These are phyloP conservation scores for Populus hybrid DNA, from an alignment of 441 rosid genomes.

Conservation along the genomic window DNA sequence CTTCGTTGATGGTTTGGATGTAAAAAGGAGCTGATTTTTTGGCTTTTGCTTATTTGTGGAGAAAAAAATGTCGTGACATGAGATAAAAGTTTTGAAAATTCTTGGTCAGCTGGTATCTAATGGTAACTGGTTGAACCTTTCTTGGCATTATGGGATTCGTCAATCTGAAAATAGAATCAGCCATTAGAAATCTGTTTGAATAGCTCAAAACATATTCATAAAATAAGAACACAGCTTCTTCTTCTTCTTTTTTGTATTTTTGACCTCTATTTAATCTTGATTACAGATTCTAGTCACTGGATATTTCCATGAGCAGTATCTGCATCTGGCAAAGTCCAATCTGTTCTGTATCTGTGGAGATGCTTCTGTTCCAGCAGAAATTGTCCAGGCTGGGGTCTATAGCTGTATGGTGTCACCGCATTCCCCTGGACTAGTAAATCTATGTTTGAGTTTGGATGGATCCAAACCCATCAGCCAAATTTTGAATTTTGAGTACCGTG, in stretches of 20 bases:
- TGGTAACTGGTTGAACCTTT: background rate
- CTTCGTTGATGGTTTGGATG: background rate
- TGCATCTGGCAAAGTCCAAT: slow-evolving; percentile 55
- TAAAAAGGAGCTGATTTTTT: background rate
- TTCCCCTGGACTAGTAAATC: slow-evolving; percentile 64
- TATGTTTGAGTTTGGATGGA: slow-evolving; percentile 78
- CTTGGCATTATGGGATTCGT: background rate
- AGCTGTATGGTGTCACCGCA: slow-evolving; percentile 74
- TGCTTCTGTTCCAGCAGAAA: slow-evolving; percentile 51
- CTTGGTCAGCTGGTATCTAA: background rate
- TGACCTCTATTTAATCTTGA: slow-evolving; percentile 16
- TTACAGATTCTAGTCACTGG: slow-evolving; percentile 88
- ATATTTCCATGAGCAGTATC: slow-evolving; percentile 58
- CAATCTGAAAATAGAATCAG: background rate
- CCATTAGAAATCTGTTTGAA: background rate
- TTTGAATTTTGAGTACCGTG: slow-evolving; percentile 69
- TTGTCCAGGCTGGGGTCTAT: slow-evolving; percentile 82
- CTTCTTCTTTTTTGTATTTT: slow-evolving; percentile 8
- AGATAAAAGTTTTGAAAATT: background rate
- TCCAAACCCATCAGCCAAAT: slow-evolving; percentile 77
- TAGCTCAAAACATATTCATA: background rate
- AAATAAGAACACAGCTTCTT: no score
- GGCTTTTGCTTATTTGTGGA: background rate
- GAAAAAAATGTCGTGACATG: background rate
- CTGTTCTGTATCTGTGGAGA: slow-evolving; percentile 81